These are phyloP conservation scores for Pseudovirgaria hyperparasitica DNA, from an alignment of 2,329 filamentous ascomycete species.

Conservation along the genomic window DNA sequence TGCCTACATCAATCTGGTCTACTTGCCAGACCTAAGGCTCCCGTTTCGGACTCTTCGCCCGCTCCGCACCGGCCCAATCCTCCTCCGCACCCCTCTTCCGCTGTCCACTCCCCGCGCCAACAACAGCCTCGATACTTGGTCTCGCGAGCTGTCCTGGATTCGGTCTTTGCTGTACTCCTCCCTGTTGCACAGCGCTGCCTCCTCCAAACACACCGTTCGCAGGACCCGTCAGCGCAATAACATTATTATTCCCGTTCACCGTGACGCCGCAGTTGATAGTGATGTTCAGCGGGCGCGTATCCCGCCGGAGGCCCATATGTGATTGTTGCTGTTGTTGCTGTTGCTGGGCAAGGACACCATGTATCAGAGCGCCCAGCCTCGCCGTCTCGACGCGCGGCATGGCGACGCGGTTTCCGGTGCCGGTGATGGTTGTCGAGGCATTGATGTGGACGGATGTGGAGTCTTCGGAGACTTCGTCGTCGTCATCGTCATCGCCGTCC, in stretches of 20 bases:
- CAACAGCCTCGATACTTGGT: conserved; percentile 9
- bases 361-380: conserved; percentile 32
- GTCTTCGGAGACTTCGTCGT: conserved; percentile 4
- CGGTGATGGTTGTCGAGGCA: conserved; percentile 33
- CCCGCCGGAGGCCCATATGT: background rate
- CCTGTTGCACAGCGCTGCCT: no score
- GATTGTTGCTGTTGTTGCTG: background rate
- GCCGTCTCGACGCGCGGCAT: conserved; percentile 28
- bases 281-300: conserved; percentile 2
- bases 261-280: conserved; percentile 5
- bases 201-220: no score
- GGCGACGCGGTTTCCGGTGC: conserved; percentile 38
- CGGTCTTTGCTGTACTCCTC: no score
- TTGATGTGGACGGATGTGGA: conserved; percentile 32
- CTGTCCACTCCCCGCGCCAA: background rate
- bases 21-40: no score
- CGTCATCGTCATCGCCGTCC: background rate
- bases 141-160: no score
- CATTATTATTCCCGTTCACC: conserved; percentile 32
- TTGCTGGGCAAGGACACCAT: conserved; percentile 30
- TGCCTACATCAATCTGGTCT: no score
- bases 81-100: no score
- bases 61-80: no score
- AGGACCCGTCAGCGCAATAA: conserved; percentile 26
- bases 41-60: no score